phyloP scores from a whole-genome alignment of 768 basidiomycete species.

The Favolaschia claudopus region DNA sequence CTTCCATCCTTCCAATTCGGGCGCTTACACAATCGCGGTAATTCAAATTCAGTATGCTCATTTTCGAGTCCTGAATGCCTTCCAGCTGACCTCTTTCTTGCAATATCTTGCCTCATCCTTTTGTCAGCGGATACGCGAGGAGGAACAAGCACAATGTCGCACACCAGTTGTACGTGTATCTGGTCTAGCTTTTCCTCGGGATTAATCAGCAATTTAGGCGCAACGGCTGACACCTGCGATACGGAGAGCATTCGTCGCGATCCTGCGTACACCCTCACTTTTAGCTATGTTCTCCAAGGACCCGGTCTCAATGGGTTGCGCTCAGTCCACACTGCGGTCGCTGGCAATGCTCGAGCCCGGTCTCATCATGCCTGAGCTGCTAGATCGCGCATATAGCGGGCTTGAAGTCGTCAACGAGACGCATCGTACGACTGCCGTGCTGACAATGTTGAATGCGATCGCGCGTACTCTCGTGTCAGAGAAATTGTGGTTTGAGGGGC shows the following conservation, averaged over 20 bases:
- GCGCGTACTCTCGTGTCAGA: constrained; percentile 80
- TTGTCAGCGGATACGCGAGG: constrained; percentile 79
- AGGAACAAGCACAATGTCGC: constrained; percentile 77
- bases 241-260: constrained; percentile 81
- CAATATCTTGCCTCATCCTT: constrained; percentile 81
- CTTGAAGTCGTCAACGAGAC: constrained; percentile 96
- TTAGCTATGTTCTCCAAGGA: constrained; percentile 94
- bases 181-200: background rate
- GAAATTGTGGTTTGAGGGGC: constrained; percentile 82
- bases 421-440: constrained; percentile 89
- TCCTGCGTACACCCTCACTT: constrained; percentile 85
- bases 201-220: constrained; percentile 46
- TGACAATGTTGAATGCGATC: constrained; percentile 83
- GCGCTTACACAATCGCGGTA: constrained; percentile 78
- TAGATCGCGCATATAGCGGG: constrained; percentile 91
- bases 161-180: constrained; percentile 69
- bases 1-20: constrained; percentile 95
- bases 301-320: constrained; percentile 76
- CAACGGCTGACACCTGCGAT: constrained; percentile 84
- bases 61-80: constrained; percentile 12
- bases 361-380: constrained; percentile 87
- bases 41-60: constrained; percentile 8
- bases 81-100: constrained; percentile 71
- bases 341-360: constrained; percentile 84
- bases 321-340: constrained; percentile 79